Conservation (phyloP, 805 yeast species). For the Starmerella powellii region DNA sequence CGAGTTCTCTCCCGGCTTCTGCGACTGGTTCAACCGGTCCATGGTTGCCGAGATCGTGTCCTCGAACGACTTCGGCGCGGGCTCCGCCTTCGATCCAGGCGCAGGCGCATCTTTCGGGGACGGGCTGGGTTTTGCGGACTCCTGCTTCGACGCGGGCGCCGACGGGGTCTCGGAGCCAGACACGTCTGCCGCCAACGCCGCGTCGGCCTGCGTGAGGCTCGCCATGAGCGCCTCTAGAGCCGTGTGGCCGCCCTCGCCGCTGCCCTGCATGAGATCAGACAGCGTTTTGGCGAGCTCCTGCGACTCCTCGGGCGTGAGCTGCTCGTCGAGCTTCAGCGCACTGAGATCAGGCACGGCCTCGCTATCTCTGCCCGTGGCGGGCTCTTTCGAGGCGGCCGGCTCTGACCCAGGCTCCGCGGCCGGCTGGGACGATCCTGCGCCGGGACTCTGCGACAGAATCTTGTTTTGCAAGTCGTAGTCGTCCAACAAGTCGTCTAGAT, state of each 20-base stretch:
- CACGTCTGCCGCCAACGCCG: slow-evolving; percentile 3
- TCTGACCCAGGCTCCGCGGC: neutral
- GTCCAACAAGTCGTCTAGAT: slow-evolving; percentile 52
- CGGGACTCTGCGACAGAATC: slow-evolving; percentile 50
- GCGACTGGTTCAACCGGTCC: slow-evolving; percentile 70
- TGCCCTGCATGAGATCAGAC: too few species aligned
- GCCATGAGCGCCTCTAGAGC: neutral
- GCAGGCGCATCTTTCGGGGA: neutral
- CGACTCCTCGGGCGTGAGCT: too few species aligned
- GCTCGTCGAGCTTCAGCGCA: too few species aligned
- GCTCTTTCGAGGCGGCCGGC: neutral
- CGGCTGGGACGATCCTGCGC: slow-evolving; percentile 19
- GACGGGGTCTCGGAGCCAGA: too few species aligned
- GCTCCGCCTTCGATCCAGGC: too few species aligned
- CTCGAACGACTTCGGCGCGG: slow-evolving; percentile 39
- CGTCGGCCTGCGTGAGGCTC: neutral
- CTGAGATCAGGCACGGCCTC: too few species aligned
- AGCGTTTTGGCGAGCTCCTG: too few species aligned
- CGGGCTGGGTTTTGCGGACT: neutral
- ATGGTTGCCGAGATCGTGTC: slow-evolving; percentile 69
- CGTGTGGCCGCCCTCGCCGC: neutral
- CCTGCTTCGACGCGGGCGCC: too few species aligned
- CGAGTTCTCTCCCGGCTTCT: slow-evolving; percentile 38
- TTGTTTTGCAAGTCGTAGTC: slow-evolving; percentile 57
- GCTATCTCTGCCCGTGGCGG: neutral